phyloP scores from a whole-genome alignment of 495 filamentous ascomycete species.

The Bathelium albidoporum region DNA sequence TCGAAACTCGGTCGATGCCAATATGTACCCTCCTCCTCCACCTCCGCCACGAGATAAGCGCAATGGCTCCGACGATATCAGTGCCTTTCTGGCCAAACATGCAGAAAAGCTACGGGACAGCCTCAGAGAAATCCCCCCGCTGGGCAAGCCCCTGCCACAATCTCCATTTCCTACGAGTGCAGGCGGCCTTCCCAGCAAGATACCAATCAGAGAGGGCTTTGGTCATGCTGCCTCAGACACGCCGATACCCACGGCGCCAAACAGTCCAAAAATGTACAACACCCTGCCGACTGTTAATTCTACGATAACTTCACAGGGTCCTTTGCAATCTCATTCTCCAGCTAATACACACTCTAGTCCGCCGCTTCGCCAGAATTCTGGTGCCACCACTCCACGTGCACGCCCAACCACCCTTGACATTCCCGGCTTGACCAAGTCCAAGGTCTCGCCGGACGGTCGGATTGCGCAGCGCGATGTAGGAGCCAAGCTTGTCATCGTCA shows the following conservation, averaged over 20 bases:
- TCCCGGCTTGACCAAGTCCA: slow-evolving; percentile 73
- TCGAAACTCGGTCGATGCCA: slow-evolving; percentile 15
- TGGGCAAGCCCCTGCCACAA: slow-evolving; percentile 6
- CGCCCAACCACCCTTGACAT: slow-evolving; percentile 39
- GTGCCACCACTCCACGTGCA: slow-evolving; percentile 44
- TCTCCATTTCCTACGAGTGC: slow-evolving; percentile 12
- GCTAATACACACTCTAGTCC: slow-evolving; percentile 11
- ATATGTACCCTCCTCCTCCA: neutral
- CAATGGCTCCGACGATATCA: neutral
- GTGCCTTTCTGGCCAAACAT: slow-evolving; percentile 2
- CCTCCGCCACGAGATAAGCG: neutral
- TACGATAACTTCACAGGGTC: neutral
- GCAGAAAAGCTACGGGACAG: slow-evolving; percentile 5
- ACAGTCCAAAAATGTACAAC: slow-evolving; percentile 61
- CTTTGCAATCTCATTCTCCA: slow-evolving; percentile 37
- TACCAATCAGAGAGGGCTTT: slow-evolving; percentile 36
- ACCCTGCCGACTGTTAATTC: slow-evolving; percentile 7
- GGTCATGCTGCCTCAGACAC: slow-evolving; percentile 56
- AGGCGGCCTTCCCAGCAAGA: slow-evolving; percentile 9
- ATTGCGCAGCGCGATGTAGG: slow-evolving; percentile 89
- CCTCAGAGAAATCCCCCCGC: neutral
- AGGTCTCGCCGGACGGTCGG: slow-evolving; percentile 84
- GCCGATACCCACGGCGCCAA: slow-evolving; percentile 56
- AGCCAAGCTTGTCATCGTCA: slow-evolving; percentile 91
- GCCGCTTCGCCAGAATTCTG: slow-evolving; percentile 34